Conservation (phyloP, 148 eudicot species). For the Drosera capensis region DNA sequence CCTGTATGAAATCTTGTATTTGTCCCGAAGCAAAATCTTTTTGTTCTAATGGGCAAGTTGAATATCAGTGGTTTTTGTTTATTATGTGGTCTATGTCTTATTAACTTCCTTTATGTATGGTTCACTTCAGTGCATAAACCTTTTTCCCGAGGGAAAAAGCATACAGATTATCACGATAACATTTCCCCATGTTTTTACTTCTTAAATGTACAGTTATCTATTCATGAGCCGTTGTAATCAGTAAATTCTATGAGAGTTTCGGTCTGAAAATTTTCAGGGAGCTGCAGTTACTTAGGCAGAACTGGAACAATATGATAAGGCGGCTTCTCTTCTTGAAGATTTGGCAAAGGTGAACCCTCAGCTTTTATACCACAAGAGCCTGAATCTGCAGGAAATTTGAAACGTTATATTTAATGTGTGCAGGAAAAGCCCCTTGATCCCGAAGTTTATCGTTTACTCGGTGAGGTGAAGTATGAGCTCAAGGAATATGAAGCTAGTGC, state of each 20-base stretch:
- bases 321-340: constrained; percentile 64
- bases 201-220: too few relatives aligned
- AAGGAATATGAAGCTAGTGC: constrained; percentile 82
- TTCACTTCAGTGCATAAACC: too few relatives aligned
- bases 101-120: too few relatives aligned
- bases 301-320: constrained; percentile 57
- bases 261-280: constrained; percentile 36
- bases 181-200: too few relatives aligned
- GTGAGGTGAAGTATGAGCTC: constrained; percentile 76
- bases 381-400: constrained; percentile 8
- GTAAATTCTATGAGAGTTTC: neutral
- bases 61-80: too few relatives aligned
- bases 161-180: too few relatives aligned
- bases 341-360: constrained; percentile 48
- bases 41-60: too few relatives aligned
- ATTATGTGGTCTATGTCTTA: too few relatives aligned
- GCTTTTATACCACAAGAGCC: constrained; percentile 1
- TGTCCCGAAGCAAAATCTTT: too few relatives aligned
- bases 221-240: neutral
- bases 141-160: too few relatives aligned
- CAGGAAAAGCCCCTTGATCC: constrained; percentile 78
- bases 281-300: constrained; percentile 72
- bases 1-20: too few relatives aligned
- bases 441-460: constrained; percentile 80
- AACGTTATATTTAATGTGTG: constrained; percentile 7